phyloP scores from a whole-genome alignment of 2,329 filamentous ascomycete genomes.

The Colletotrichum australisinense region DNA sequence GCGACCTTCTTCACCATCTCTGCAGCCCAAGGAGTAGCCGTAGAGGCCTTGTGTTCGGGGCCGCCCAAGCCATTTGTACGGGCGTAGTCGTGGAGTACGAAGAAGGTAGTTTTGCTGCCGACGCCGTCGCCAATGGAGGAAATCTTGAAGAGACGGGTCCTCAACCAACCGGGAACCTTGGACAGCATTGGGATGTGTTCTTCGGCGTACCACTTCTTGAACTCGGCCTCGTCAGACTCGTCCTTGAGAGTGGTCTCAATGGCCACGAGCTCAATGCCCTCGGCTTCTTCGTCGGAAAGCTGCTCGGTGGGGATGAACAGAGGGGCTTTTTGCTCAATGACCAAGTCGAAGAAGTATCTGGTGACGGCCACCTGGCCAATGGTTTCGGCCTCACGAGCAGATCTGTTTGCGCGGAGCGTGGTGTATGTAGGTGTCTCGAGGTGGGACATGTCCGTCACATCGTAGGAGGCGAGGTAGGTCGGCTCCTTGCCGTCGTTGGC shows the following conservation, averaged over 20 bases:
- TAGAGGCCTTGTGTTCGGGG: conserved; percentile 71
- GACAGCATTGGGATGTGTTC: conserved; percentile 80
- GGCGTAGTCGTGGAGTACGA: conserved; percentile 78
- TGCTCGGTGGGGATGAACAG: conserved; percentile 71
- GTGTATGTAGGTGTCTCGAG: conserved; percentile 79
- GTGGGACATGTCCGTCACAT: conserved; percentile 79
- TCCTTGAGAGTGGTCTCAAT: conserved; percentile 67
- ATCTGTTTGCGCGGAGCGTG: conserved; percentile 68
- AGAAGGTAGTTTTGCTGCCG: conserved; percentile 60
- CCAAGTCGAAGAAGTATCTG: conserved; percentile 76
- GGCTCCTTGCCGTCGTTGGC: conserved; percentile 73
- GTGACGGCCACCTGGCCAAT: conserved; percentile 72
- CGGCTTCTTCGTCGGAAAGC: conserved; percentile 67
- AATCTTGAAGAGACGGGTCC: conserved; percentile 77
- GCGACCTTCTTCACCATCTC: conserved; percentile 71
- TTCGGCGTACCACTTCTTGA: conserved; percentile 77
- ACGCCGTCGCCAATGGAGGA: conserved; percentile 68
- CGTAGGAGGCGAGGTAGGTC: conserved; percentile 84
- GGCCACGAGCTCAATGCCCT: conserved; percentile 70
- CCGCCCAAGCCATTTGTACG: conserved; percentile 75
- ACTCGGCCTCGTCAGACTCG: conserved; percentile 62
- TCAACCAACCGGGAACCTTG: conserved; percentile 82
- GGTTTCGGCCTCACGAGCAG: conserved; percentile 62
- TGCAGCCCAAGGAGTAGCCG: conserved; percentile 69
- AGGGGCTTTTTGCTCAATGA: conserved; percentile 65